Conservation (phyloP, 2,329 filamentous ascomycete species). For the Penicillium sp. region DNA sequence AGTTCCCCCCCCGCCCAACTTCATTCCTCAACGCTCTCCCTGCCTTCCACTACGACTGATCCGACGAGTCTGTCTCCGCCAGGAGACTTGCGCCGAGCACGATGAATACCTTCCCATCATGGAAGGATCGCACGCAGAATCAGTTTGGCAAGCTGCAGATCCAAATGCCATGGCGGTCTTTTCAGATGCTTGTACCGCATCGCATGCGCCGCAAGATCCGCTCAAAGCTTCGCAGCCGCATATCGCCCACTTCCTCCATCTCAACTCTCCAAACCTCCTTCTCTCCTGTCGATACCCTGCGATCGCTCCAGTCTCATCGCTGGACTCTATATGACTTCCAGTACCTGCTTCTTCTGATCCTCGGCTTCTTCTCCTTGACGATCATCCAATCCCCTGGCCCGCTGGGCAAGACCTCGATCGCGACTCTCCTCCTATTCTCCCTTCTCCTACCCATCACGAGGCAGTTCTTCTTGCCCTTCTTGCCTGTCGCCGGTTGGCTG, state of each 20-base stretch:
- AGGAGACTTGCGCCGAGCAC: slow-evolving; percentile 31
- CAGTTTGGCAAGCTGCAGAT: slow-evolving; percentile 52
- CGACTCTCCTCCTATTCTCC: slow-evolving; percentile 68
- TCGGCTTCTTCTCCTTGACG: slow-evolving; percentile 80
- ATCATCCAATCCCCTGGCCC: slow-evolving; percentile 80
- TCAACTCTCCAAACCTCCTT: slow-evolving; percentile 79
- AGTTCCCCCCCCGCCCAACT: background rate
- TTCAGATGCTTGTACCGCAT: slow-evolving; percentile 61
- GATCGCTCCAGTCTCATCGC: slow-evolving; percentile 72
- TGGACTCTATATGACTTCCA: slow-evolving; percentile 86
- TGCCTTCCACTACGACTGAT: slow-evolving; percentile 17
- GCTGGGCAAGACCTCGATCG: slow-evolving; percentile 72
- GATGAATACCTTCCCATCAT: slow-evolving; percentile 48
- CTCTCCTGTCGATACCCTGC: slow-evolving; percentile 76
- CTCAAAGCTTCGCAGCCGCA: slow-evolving; percentile 68
- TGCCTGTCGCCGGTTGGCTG: slow-evolving; percentile 83
- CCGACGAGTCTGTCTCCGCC: slow-evolving; percentile 22
- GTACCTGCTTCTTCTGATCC: slow-evolving; percentile 72
- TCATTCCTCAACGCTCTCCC: background rate
- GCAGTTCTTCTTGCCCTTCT: slow-evolving; percentile 87
- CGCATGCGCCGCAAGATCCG: slow-evolving; percentile 68
- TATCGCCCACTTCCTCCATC: slow-evolving; percentile 72
- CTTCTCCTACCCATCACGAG: slow-evolving; percentile 81
- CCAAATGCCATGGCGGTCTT: slow-evolving; percentile 54
- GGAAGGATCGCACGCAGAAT: slow-evolving; percentile 52